Base-by-base conservation (phyloP, 148 eudicot species). In the Polygonum maritimum region DNA sequence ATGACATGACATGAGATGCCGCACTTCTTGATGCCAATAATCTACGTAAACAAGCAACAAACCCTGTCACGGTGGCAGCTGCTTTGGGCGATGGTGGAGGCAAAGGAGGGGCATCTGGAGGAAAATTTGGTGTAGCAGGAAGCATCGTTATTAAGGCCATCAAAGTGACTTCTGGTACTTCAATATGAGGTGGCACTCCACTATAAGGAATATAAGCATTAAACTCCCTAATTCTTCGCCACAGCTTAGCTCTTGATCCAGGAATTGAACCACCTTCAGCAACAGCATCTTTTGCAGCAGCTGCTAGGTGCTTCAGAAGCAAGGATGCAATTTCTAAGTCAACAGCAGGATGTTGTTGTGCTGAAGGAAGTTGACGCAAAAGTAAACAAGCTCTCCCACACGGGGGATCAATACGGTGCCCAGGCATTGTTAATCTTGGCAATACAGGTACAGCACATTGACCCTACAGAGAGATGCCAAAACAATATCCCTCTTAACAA, bases 81-180 rank as follows among this genome's bases (percentile, higher is more conserved):
- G 97, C 98, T 89, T 95, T 95, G 77, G 98, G 98, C 55, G 98
- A 95, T 81, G 97, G 98, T 45, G 96, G 87, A 8, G 98, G 98
- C 81, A 92, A 84, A 71, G 98, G 97, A 76, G 97, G 91, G 16
- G 92, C 87, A 60, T 95, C 98, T 11, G 98, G 96, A 39, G 97
- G 96, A 76, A 87, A 89, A 81, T 92, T 92, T 48, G 98, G 97
- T 33, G 94, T 85, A 75, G 97, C 91, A 54, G 98, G 98, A 49
- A 95, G 83, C 93, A 95, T 87, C 60, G 98, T 95, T 78, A 95
- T 95, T 81, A 95, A 82, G 58, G 98, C 98, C 98, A 95, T 95
- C 76, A 95, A 83, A 39, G 96, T 95, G 82, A 95, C 98, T 85
- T 95, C 98, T 57, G 98, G 96, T 52, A 95, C 98, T 83, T 95